phyloP scores from a whole-genome alignment of 257 asterid genomes.

The Paraleonurus japonicus region DNA sequence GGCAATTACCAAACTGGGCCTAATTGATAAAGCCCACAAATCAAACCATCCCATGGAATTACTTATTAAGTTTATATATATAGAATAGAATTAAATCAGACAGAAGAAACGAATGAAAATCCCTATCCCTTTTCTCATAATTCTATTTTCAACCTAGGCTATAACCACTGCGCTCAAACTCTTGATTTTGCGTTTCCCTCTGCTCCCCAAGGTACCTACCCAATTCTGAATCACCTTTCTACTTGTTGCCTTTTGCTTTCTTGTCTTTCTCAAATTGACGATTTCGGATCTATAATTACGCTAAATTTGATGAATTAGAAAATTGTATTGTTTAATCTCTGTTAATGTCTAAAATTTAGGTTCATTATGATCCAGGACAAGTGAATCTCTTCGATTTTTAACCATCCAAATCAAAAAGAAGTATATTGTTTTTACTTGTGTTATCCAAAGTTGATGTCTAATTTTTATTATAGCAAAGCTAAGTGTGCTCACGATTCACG shows the following conservation, averaged over 20 bases:
- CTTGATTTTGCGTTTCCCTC: neutral
- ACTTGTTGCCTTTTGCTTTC: neutral
- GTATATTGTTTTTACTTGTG: neutral
- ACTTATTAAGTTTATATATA: too few relatives aligned
- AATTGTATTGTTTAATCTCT: neutral
- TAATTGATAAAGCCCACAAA: too few relatives aligned
- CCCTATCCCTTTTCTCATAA: neutral
- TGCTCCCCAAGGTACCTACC: conserved; percentile 14
- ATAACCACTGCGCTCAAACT: neutral
- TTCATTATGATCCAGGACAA: neutral
- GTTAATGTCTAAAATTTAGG: neutral
- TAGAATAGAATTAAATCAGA: neutral
- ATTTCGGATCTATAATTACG: neutral
- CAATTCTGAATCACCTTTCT: neutral
- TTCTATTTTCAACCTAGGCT: neutral
- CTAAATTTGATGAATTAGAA: neutral
- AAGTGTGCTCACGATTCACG: neutral
- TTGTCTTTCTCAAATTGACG: neutral
- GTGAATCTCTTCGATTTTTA: neutral
- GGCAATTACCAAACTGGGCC: too few relatives aligned
- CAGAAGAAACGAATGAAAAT: conserved; percentile 8
- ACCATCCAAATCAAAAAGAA: neutral
- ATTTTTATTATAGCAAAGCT: neutral
- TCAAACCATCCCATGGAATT: too few relatives aligned
- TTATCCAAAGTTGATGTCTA: neutral